Base-by-base conservation (phyloP, 208 protist genomes). In the Acanthamoeba culbertsoni region DNA sequence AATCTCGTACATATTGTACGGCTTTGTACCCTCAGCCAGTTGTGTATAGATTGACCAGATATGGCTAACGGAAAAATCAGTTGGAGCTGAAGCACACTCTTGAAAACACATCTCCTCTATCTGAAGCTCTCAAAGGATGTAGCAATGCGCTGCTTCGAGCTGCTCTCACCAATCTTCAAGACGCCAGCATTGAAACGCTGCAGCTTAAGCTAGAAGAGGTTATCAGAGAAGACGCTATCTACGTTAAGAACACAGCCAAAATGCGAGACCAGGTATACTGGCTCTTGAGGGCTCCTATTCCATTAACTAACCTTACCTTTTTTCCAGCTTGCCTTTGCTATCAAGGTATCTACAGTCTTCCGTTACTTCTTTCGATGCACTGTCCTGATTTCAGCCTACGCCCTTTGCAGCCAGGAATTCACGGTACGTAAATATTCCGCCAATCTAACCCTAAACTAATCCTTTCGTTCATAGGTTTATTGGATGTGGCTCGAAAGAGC, bases 11-110 rank as follows among this genome's bases (percentile, higher is more conserved):
- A 77, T 43, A 79, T 92, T 45, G 63, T 90, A 90, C 31, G 33
- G 26, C 12, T 2, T 31, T 90, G n/a, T 16, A 43, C n/a, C n/a
- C n/a, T n/a, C n/a, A n/a, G n/a, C n/a, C n/a, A n/a, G n/a, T n/a
- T n/a, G n/a, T n/a, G n/a, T n/a, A n/a, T n/a, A n/a, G n/a, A n/a
- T n/a, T n/a, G n/a, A n/a, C 35, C 63, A 6, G 6, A 45, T 16
- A n/a, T 33, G 3, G 0, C 59, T 2, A 35, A 18, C 20, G 28
- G 7, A 8, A 68, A 68, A 31, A 68, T 31, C 37, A 90, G 82
- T 48, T 92, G n/a, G 55, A 92, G 59, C 62, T 92, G n/a, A 92
- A 92, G 37, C 86, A 77, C 62, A 92, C 86, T 2, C 35, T 92
- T 4, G 63, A 77, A 18, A 77, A 20, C 0, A 16, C 77, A 14